phyloP scores from a whole-genome alignment of 2,329 filamentous ascomycete genomes.

The Xylaria sp. region DNA sequence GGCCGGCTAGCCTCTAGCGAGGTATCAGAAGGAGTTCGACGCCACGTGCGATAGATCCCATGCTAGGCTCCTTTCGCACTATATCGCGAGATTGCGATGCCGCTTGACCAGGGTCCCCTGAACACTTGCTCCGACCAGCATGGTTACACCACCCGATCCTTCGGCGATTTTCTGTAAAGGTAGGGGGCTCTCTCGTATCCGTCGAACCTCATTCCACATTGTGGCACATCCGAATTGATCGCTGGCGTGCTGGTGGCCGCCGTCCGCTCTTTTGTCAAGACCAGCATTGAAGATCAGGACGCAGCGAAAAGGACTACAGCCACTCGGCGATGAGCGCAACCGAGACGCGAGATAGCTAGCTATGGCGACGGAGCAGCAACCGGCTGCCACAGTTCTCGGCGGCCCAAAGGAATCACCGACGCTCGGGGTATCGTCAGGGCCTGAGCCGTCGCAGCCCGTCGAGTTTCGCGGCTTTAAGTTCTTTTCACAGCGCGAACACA shows the following conservation, averaged over 20 bases:
- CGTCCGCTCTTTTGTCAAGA: conserved; percentile 31
- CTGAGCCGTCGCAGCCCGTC: conserved; percentile 25
- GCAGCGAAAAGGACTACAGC: conserved; percentile 2
- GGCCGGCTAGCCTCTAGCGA: neutral
- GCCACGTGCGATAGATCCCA: conserved; percentile 23
- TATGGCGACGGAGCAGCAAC: conserved; percentile 34
- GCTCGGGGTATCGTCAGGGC: neutral
- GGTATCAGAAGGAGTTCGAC: neutral
- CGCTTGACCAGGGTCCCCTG: conserved; percentile 22
- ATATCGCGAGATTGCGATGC: conserved; percentile 24
- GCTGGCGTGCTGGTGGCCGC: conserved; percentile 29
- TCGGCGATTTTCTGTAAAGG: conserved; percentile 12
- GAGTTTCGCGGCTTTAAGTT: conserved; percentile 43
- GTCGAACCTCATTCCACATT: conserved; percentile 2
- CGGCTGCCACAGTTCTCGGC: conserved; percentile 18
- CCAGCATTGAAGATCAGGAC: neutral
- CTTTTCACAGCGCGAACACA: conserved; percentile 41
- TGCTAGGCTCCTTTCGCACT: neutral
- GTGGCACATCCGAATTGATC: neutral
- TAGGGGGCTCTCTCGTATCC: conserved; percentile 10
- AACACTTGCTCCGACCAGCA: conserved; percentile 5
- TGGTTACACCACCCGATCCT: conserved; percentile 16
- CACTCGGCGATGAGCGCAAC: conserved; percentile 29
- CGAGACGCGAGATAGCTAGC: conserved; percentile 24
- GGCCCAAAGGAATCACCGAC: conserved; percentile 27